phyloP scores from a whole-genome alignment of 1,139 yeast genomes.

The Eremothecium cymbalariae region DNA sequence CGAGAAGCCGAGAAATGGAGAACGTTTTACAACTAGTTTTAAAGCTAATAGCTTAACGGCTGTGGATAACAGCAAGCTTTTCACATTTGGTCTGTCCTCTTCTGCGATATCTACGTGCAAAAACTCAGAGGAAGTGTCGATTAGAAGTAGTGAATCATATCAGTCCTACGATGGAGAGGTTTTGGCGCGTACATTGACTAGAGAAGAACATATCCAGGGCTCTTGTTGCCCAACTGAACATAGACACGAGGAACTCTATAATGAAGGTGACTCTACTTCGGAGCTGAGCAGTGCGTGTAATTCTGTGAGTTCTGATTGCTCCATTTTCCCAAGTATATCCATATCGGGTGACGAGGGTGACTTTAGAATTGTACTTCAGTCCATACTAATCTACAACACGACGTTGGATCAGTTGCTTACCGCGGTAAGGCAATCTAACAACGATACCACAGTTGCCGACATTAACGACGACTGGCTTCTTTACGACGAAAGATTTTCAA shows the following conservation, averaged over 20 bases:
- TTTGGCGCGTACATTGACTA: constrained; percentile 6
- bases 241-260: too few relatives aligned
- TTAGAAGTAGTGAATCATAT: constrained; percentile 16
- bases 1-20: too few relatives aligned
- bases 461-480: constrained; percentile 36
- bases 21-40: too few relatives aligned
- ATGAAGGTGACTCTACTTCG: constrained; percentile 2
- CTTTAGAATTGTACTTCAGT: constrained; percentile 30
- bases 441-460: constrained; percentile 24
- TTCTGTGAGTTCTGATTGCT: constrained; percentile 10
- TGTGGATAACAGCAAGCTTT: too few relatives aligned
- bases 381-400: constrained; percentile 23
- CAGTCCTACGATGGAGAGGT: constrained; percentile 19
- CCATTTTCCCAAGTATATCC: constrained; percentile 29
- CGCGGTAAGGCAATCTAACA: constrained; percentile 31
- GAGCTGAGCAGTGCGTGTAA: constrained; percentile 3
- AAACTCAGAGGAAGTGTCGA: constrained; percentile 14
- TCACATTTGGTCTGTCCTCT: too few relatives aligned
- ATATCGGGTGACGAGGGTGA: constrained; percentile 26
- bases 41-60: too few relatives aligned
- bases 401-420: constrained; percentile 24
- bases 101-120: too few relatives aligned
- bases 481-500: constrained; percentile 33
- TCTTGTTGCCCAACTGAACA: too few relatives aligned
- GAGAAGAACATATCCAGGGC: not conserved